Evolutionary conservation across 139 green algal genomes (phyloP), one percentile per base, ranked within the genome.

Genomic region (Haematococcus sp.): DNA sequence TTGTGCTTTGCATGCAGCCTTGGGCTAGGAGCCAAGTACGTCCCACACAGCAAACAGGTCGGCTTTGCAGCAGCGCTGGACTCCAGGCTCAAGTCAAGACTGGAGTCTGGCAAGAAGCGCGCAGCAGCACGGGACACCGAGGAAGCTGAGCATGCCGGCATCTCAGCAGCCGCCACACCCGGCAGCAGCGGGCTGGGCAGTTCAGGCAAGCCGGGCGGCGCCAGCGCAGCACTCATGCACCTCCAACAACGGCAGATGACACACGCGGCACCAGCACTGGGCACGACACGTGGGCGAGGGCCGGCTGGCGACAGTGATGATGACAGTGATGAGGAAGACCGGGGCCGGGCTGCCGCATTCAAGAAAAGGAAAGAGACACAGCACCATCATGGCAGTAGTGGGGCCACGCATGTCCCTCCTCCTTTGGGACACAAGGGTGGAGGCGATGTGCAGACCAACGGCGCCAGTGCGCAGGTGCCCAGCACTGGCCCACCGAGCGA

Each of bases 1-100:
- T n/a, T n/a, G n/a, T n/a, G n/a, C n/a, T n/a, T n/a, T n/a, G n/a
- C n/a, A n/a, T n/a, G n/a, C 60, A 83, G 77, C 31, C 61, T 83
- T 32, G 77, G 77, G 9, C 49, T 83, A 22, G 77, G 77, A 31
- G 77, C 77, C 15, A 79, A 78, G 40, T 83, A 77, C 58, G 33
- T 83, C 32, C 71, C 77, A n/a, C 77, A 83, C 59, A 59, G 79
- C n/a, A 83, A 83, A 59, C 71, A 56, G 13, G 58, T 80, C 7
- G 74, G 74, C 58, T 44, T 66, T 43, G 75, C 68, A 2, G 60
- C 68, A 20, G 60, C 68, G 0, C 35, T 81, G 49, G 68, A 81
- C 51, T 3, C 7, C 44, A 72, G 63, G 28, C 46, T 81, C 44
- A 65, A 66, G 34, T 35, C 56, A 23, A 68, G 75, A 19, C 75